phyloP scores from a whole-genome alignment of 2,329 filamentous ascomycete genomes.

The Orbilia oligospora region DNA sequence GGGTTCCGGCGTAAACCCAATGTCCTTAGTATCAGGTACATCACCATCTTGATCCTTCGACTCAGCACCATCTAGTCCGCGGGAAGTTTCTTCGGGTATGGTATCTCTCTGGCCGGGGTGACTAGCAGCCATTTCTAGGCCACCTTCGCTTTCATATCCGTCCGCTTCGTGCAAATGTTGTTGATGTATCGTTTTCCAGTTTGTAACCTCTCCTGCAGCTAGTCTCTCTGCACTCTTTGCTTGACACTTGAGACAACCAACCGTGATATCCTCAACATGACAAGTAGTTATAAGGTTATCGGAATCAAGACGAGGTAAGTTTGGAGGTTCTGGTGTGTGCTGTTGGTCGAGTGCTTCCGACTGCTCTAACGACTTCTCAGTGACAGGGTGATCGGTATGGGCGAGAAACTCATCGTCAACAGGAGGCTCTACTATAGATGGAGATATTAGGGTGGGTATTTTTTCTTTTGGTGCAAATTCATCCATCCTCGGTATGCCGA shows the following conservation, averaged over 20 bases:
- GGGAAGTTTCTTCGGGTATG: not conserved
- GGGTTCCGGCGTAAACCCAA: slow-evolving; percentile 45
- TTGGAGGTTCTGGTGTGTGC: not conserved
- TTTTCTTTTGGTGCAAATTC: slow-evolving; percentile 13
- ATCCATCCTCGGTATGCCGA: slow-evolving; percentile 30
- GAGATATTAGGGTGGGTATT: not conserved
- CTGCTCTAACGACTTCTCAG: not conserved
- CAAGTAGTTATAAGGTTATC: slow-evolving; percentile 53
- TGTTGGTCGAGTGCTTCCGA: not conserved
- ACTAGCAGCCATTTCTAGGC: slow-evolving; percentile 40
- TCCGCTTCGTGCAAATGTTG: slow-evolving; percentile 37
- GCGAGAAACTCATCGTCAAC: not conserved
- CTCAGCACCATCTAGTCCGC: slow-evolving; percentile 6
- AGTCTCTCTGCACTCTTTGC: slow-evolving; percentile 49
- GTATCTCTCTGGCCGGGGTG: slow-evolving; percentile 17
- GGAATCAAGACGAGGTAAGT: slow-evolving; percentile 44
- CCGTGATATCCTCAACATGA: slow-evolving; percentile 51
- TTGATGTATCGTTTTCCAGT: slow-evolving; percentile 57
- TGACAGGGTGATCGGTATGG: not conserved
- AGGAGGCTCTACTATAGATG: slow-evolving; percentile 15
- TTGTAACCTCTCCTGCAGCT: slow-evolving; percentile 38
- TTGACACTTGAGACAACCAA: slow-evolving; percentile 55
- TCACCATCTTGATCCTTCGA: not conserved
- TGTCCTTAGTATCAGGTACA: slow-evolving; percentile 55
- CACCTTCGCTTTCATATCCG: slow-evolving; percentile 40